Conservation (phyloP, 202 grass and related monocot genomes). For the Musa balbisiana region DNA sequence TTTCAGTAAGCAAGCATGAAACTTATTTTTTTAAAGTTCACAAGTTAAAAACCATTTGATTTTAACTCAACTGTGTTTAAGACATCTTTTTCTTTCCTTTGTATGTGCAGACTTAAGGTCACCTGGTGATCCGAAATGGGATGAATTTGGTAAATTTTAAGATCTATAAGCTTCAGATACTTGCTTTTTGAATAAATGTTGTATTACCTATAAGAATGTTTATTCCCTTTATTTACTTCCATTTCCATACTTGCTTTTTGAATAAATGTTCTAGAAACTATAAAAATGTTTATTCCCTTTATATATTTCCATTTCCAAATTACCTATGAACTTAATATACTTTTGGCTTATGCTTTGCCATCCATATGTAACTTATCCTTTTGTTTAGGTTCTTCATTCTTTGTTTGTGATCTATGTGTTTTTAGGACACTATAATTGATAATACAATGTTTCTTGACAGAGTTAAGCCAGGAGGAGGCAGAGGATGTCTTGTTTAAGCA, state of each 20-base stretch:
- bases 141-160: slow-evolving; percentile 64
- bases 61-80: slow-evolving; percentile 10
- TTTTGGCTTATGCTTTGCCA: neutral
- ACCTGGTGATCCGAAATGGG: slow-evolving; percentile 63
- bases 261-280: no score
- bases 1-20: neutral
- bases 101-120: slow-evolving; percentile 59
- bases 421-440: neutral
- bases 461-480: slow-evolving; percentile 70
- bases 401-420: neutral
- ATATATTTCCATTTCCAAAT: slow-evolving; percentile 18
- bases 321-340: slow-evolving; percentile 1
- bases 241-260: no score
- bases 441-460: slow-evolving; percentile 40
- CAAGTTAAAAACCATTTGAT: neutral
- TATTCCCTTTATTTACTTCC: slow-evolving; percentile 6
- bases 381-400: slow-evolving; percentile 3
- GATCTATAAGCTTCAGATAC: neutral
- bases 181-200: neutral
- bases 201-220: neutral
- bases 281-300: no score
- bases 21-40: neutral
- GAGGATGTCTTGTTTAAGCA: slow-evolving; percentile 96
- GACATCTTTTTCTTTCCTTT: slow-evolving; percentile 6
- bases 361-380: neutral